Percentiles rank a stretch among this genome's conserved stretches.
Evolutionary conservation across 768 basidiomycete species (phyloP).

Genomic region (Dioszegia crocea): DNA sequence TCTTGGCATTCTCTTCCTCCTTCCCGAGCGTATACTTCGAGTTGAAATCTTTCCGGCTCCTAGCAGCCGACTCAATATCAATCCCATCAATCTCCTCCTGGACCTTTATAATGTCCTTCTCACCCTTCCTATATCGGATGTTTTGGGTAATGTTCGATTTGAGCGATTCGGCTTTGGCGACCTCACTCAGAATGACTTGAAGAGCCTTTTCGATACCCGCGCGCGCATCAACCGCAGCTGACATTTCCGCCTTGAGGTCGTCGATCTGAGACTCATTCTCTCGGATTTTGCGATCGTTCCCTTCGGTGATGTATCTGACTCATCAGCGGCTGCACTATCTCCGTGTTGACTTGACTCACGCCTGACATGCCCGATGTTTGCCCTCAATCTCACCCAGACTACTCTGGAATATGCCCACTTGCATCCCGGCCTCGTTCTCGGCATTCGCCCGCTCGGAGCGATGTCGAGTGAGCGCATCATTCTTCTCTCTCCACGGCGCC

Average conservation of each 20-base stretch:
- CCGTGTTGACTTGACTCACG: slow-evolving; percentile 21
- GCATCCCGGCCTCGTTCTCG: slow-evolving; percentile 39
- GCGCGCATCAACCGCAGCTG: slow-evolving; percentile 52
- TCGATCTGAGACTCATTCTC: slow-evolving; percentile 60
- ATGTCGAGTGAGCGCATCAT: slow-evolving; percentile 31
- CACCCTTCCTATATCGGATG: slow-evolving; percentile 66
- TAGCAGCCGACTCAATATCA: slow-evolving; percentile 81
- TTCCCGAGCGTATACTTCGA: slow-evolving; percentile 64
- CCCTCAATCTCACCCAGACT: slow-evolving; percentile 35
- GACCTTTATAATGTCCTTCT: slow-evolving; percentile 62
- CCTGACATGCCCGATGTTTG: slow-evolving; percentile 38
- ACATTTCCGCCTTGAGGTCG: slow-evolving; percentile 54
- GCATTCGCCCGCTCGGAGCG: slow-evolving; percentile 31
- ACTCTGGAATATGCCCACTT: slow-evolving; percentile 38
- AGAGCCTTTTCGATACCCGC: slow-evolving; percentile 50
- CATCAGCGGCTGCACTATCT: neutral
- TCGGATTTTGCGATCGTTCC: slow-evolving; percentile 59
- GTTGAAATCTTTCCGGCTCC: slow-evolving; percentile 77
- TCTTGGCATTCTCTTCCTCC: slow-evolving; percentile 25
- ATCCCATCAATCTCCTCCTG: slow-evolving; percentile 67
- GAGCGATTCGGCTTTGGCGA: slow-evolving; percentile 47
- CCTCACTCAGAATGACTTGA: slow-evolving; percentile 66
- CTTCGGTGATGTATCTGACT: slow-evolving; percentile 70
- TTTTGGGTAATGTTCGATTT: slow-evolving; percentile 61
- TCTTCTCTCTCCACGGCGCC: slow-evolving; percentile 41